Conservation (phyloP, 2,329 filamentous ascomycete genomes). For the Alternaria infectoria region DNA sequence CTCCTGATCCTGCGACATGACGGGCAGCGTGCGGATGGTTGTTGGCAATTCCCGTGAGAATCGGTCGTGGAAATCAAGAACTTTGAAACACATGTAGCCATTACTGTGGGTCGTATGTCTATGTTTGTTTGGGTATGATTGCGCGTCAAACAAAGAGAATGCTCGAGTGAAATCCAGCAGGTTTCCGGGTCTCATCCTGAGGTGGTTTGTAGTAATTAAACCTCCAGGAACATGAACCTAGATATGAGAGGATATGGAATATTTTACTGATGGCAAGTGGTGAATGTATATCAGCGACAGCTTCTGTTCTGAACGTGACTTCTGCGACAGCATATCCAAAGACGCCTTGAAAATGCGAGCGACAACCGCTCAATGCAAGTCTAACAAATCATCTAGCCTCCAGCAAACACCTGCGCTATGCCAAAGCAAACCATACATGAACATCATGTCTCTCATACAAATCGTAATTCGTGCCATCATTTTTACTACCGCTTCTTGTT, state of each 20-base stretch:
- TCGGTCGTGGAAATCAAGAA: not conserved
- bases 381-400: not conserved
- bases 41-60: not conserved
- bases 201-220: not conserved
- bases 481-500: slow-evolving; percentile 28
- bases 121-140: not conserved
- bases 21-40: not conserved
- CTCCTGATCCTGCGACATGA: not conserved
- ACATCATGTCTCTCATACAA: not conserved
- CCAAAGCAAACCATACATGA: not conserved
- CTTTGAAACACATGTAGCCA: not conserved
- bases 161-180: not conserved
- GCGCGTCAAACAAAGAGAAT: not conserved
- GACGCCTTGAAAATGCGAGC: not conserved
- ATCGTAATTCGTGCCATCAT: slow-evolving; percentile 5
- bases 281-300: not conserved
- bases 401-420: slow-evolving; percentile 1
- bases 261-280: not conserved
- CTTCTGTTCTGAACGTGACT: not conserved
- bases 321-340: not conserved
- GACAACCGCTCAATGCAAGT: not conserved
- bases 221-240: not conserved
- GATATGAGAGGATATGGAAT: not conserved
- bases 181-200: not conserved
- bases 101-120: not conserved